Percentiles rank a stretch among this genome's conserved stretches.
phyloP scores from a whole-genome alignment of 345 rosid genomes.

The Raphanus raphanistrum region DNA sequence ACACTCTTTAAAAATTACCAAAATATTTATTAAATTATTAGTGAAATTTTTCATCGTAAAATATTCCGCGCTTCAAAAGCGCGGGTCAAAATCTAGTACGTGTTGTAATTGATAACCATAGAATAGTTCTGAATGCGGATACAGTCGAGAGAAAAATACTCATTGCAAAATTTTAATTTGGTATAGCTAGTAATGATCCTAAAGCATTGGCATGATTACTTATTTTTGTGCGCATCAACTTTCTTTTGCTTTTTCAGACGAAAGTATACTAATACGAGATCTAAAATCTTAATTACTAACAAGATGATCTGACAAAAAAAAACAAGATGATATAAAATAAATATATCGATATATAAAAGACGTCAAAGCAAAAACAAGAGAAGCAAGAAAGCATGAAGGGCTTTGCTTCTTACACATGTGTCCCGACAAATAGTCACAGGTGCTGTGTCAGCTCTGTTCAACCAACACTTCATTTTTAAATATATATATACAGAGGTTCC shows the following conservation, averaged over 20 bases:
- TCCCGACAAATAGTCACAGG: slow-evolving; percentile 47
- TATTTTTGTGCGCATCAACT: neutral
- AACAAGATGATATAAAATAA: neutral
- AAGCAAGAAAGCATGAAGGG: slow-evolving; percentile 35
- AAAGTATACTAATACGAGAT: neutral
- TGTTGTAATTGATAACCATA: neutral
- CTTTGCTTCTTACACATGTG: slow-evolving; percentile 42
- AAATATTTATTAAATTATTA: no score
- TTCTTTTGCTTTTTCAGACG: slow-evolving; percentile 8
- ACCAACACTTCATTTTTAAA: slow-evolving; percentile 22
- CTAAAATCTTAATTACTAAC: neutral
- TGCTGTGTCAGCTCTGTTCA: slow-evolving; percentile 30
- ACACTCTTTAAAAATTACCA: no score
- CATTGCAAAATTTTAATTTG: slow-evolving; percentile 1
- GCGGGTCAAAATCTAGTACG: no score
- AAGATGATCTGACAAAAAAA: neutral
- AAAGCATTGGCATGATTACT: slow-evolving; percentile 7
- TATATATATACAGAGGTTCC: neutral
- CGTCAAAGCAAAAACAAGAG: slow-evolving; percentile 18
- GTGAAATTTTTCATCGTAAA: no score
- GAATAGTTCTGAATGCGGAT: neutral
- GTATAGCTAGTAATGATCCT: neutral
- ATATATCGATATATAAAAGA: neutral
- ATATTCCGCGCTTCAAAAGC: no score
- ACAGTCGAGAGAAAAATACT: neutral